phyloP scores from a whole-genome alignment of 2,329 filamentous ascomycete species.

The Fusarium newnesense region DNA sequence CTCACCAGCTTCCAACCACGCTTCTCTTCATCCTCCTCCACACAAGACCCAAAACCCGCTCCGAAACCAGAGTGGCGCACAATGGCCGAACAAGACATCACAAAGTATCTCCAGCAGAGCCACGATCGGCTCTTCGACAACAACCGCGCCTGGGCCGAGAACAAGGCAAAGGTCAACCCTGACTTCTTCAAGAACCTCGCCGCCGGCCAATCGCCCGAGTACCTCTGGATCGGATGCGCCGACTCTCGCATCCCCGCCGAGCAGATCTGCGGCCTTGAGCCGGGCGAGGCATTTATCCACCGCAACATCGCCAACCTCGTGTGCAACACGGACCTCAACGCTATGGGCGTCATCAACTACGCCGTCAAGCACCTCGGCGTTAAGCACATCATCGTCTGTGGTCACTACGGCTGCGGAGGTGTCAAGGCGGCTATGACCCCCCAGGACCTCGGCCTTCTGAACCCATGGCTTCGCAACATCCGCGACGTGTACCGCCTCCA shows the following conservation, averaged over 20 bases:
- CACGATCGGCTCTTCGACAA: slow-evolving; percentile 76
- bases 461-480: slow-evolving; percentile 80
- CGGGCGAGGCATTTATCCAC: slow-evolving; percentile 94
- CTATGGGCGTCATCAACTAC: slow-evolving; percentile 86
- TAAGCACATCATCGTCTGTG: slow-evolving; percentile 83
- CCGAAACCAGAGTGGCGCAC: slow-evolving; percentile 36
- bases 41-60: slow-evolving; percentile 8
- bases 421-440: slow-evolving; percentile 80
- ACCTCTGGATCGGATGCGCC: slow-evolving; percentile 90
- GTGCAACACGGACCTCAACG: slow-evolving; percentile 81
- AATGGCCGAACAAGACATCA: slow-evolving; percentile 56
- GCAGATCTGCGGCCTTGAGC: slow-evolving; percentile 81
- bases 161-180: slow-evolving; percentile 67
- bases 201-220: slow-evolving; percentile 74
- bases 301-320: slow-evolving; percentile 95
- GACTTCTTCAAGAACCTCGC: slow-evolving; percentile 73
- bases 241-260: slow-evolving; percentile 94
- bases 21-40: slow-evolving; percentile 19
- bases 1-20: slow-evolving; percentile 13
- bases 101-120: slow-evolving; percentile 68
- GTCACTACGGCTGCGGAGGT: slow-evolving; percentile 81
- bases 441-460: slow-evolving; percentile 75
- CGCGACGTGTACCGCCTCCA: slow-evolving; percentile 78
- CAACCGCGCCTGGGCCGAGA: slow-evolving; percentile 73
- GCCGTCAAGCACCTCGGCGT: slow-evolving; percentile 83